These are phyloP conservation scores for Coemansia sp. DNA, from an alignment of 192 early-diverging fungal species.

Conservation along the genomic window DNA sequence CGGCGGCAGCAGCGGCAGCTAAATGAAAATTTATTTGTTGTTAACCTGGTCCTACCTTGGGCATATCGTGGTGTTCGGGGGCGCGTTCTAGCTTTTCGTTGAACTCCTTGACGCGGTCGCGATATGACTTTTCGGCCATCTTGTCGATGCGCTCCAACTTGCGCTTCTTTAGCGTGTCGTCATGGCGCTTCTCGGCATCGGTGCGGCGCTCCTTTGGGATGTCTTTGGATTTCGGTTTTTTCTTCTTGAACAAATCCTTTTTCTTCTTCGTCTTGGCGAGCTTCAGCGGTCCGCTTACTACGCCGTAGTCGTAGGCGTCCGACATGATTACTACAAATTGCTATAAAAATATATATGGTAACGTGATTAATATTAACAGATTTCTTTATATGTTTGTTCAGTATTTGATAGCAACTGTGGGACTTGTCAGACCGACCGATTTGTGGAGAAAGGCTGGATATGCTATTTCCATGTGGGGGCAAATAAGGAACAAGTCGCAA, in stretches of 20 bases:
- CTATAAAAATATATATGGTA: no score
- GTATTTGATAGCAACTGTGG: neutral
- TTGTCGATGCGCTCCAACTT: slow-evolving; percentile 42
- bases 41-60: slow-evolving; percentile 42
- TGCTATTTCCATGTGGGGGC: no score
- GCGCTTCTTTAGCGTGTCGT: slow-evolving; percentile 21
- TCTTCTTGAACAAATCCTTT: slow-evolving; percentile 27
- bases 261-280: slow-evolving; percentile 29
- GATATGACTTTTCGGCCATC: slow-evolving; percentile 45
- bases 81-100: slow-evolving; percentile 61
- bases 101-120: slow-evolving; percentile 57
- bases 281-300: slow-evolving; percentile 30
- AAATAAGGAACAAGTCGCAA: no score
- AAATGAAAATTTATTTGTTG: neutral
- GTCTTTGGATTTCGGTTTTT: neutral
- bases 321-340: slow-evolving; percentile 10
- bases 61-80: slow-evolving; percentile 70
- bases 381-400: neutral
- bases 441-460: no score
- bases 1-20: neutral
- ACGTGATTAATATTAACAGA: no score
- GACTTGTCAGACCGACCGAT: no score
- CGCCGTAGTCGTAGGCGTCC: slow-evolving; percentile 46
- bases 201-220: neutral
- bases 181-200: slow-evolving; percentile 32